Evolutionary conservation across 345 rosid species (phyloP), one percentile per base, ranked within the genome.

Genomic region (Microcos paniculata): DNA sequence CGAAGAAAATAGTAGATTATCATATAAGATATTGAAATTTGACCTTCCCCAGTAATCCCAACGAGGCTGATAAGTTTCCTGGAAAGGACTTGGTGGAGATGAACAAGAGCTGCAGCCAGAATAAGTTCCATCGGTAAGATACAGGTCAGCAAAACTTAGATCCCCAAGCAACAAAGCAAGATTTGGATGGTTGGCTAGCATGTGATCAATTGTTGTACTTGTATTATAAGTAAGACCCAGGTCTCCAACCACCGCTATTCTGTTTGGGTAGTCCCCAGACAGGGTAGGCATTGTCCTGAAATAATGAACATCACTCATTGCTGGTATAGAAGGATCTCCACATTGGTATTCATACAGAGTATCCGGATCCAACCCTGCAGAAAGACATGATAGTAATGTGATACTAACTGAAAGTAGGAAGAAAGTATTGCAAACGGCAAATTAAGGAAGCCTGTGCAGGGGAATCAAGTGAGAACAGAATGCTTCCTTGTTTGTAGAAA

Each of bases 1-100:
- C 28, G 18, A 68, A 68, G 42, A 30, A 48, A 48, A 52, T 16
- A 26, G 23, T 9, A 30, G 57, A 26, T 49, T 28, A 69, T 28
- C 40, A 30, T 38, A 18, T 18, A 71, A 21, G 53, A 19, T 62
- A 24, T 28, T 13, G 58, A 6, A 48, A 45, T 19, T 78, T 79
- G 16, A 91, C 99, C 99, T 95, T 84, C 98, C 99, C 98, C 97
- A 93, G 68, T 83, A 87, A 77, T 93, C 99, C 99, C 99, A 95
- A 16, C 97, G 94, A 84, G 99, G 99, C 84, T 95, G 99, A 82
- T 90, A 93, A 2, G 86, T 85, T 80, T 90, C 90, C 13, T 78
- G 86, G 13, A 82, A 79, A 0, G 90, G 82, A 75, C 79, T 76
- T 45, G 67, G 73, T 12, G 76, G 45, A 79, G 71, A 80, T 0